Conservation (phyloP, 2,329 filamentous ascomycete species). For the Aspergillus fructus region DNA sequence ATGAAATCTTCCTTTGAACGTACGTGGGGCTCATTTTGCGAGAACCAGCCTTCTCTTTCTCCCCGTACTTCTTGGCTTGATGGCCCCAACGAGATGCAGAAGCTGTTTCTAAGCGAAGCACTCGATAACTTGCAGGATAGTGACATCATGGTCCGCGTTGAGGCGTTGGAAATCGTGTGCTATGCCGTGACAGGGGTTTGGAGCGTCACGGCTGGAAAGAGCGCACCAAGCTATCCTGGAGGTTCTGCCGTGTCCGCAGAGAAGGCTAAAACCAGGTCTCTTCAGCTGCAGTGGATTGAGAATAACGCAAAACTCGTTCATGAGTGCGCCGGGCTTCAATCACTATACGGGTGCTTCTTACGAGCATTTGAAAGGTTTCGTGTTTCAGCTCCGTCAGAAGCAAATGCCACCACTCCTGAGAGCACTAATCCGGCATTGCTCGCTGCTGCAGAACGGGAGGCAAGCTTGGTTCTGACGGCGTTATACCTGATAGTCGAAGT, state of each 20-base stretch:
- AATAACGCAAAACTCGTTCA: conserved; percentile 40
- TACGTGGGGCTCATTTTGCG: conserved; percentile 64
- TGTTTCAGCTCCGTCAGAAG: conserved; percentile 22
- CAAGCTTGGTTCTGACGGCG: conserved; percentile 44
- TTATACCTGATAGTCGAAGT: conserved; percentile 45
- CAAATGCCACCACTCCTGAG: conserved; percentile 31
- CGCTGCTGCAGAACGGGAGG: conserved; percentile 40
- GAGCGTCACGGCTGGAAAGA: conserved; percentile 62
- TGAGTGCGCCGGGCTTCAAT: conserved; percentile 35
- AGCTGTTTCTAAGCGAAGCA: conserved; percentile 40
- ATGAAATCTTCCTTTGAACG: conserved; percentile 75
- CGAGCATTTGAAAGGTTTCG: conserved; percentile 40
- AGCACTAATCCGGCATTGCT: conserved; percentile 32
- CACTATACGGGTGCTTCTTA: conserved; percentile 39
- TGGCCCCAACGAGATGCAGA: conserved; percentile 54
- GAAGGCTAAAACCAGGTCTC: conserved; percentile 48
- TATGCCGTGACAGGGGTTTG: conserved; percentile 67
- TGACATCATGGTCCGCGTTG: conserved; percentile 43
- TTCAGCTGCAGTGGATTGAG: conserved; percentile 50
- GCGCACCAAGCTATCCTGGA: conserved; percentile 29
- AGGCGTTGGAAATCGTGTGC: conserved; percentile 47
- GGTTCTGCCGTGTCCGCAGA: conserved; percentile 39
- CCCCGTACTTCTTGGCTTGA: conserved; percentile 64
- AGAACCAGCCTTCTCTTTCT: conserved; percentile 27
- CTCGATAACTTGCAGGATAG: conserved; percentile 38